Evolutionary conservation across 2,329 filamentous ascomycete genomes (phyloP).

Genomic region (Aspergillus fumigatus): DNA sequence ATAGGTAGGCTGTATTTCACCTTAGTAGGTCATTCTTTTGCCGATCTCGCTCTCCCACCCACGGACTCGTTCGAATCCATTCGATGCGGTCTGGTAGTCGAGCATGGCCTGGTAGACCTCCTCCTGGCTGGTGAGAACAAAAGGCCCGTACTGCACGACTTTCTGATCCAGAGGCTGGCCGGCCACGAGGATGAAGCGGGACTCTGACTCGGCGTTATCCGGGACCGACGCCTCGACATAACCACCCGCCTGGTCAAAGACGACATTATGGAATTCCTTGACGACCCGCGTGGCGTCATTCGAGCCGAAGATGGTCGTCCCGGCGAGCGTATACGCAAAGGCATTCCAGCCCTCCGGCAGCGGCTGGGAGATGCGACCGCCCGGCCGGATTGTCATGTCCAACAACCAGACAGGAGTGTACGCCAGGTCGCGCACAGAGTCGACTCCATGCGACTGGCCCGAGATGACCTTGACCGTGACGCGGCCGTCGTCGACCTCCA

Average conservation of each 20-base stretch:
- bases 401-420: constrained; percentile 98
- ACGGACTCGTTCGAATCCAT: constrained; percentile 75
- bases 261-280: constrained; percentile 75
- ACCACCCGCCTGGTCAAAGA: constrained; percentile 78
- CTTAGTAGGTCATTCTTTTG: constrained; percentile 58
- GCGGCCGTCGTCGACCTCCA: constrained; percentile 65
- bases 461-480: constrained; percentile 87
- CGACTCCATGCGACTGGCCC: constrained; percentile 75
- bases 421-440: constrained; percentile 82
- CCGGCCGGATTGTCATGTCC: constrained; percentile 74
- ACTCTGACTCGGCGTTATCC: constrained; percentile 55
- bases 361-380: constrained; percentile 69
- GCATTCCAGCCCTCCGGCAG: constrained; percentile 81
- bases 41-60: constrained; percentile 85
- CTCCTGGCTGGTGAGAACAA: constrained; percentile 69
- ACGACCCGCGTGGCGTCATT: constrained; percentile 27
- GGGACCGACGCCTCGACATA: constrained; percentile 67
- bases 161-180: constrained; percentile 76
- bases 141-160: constrained; percentile 79
- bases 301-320: constrained; percentile 61
- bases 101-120: constrained; percentile 71
- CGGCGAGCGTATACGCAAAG: constrained; percentile 81
- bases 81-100: constrained; percentile 67
- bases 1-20: neutral
- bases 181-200: constrained; percentile 61